Evolutionary conservation across 2,329 filamentous ascomycete genomes (phyloP), one percentile per base, ranked within the genome.

Genomic region (Zarea fungicola): DNA sequence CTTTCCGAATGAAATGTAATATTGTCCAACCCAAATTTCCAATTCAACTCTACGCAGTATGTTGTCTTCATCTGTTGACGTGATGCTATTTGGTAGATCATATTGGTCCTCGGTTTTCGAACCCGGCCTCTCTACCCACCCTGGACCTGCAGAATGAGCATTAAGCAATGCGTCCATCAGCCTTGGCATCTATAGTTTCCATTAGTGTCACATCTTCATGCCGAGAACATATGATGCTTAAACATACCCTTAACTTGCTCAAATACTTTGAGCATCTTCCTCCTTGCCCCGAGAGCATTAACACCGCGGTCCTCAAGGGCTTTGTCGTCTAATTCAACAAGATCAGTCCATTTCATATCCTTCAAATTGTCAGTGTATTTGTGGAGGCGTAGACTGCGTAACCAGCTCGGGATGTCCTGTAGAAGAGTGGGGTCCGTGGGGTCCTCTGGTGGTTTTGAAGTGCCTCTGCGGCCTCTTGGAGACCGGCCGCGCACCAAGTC

Each of bases 251-350:
- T 89, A 62, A 97, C 92, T 74, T 96, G 91, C 61, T 97, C 93
- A 69, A 97, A 97, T 49, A 97, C 93, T 81, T 99, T 99, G 53
- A 99, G 74, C 89, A 99, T 95, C 80, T 99, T 99, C 65, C 92
- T 87, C 58, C 93, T 79, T 16, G 93, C 93, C 59, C 93, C 93
- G 49, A 97, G 79, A 47, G 93, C 93, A 66, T 96, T 96, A 26
- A 99, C 93, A 42, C 93, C 93, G 45, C 89, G 85, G 22, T 89
- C 87, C 70, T 97, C 92, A 55, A 99, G 75, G 42, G 89, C 91
- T 63, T 91, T 91, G 58, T 99, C 93, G 61, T 96, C 89, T 58
- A 99, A 74, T 67, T 93, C 87, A 52, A 99, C 75, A 58, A 99
- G 72, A 47, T 99, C 93, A 23, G 85, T 87, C 93, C 93, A 99